Evolutionary conservation across 495 filamentous ascomycete genomes (phyloP).

Genomic region (Neurospora sp.): DNA sequence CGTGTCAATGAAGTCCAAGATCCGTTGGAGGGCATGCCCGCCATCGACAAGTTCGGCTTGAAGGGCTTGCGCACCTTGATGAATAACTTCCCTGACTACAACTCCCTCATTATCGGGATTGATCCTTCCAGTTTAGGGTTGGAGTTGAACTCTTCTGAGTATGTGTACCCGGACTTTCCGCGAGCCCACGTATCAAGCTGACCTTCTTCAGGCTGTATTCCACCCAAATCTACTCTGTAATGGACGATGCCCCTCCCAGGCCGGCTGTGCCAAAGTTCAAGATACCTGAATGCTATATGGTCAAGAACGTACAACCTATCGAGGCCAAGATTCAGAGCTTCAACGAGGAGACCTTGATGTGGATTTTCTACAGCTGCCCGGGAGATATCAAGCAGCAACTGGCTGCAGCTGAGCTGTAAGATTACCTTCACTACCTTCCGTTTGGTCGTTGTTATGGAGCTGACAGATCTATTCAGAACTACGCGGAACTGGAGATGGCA

Average conservation of each 20-base stretch:
- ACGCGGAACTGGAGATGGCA: constrained; percentile 89
- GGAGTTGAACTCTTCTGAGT: constrained; percentile 73
- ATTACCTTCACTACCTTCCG: neutral
- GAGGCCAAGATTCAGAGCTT: constrained; percentile 71
- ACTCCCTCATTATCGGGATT: constrained; percentile 63
- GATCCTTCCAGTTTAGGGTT: constrained; percentile 68
- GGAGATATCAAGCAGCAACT: constrained; percentile 75
- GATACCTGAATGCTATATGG: constrained; percentile 75
- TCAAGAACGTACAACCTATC: constrained; percentile 75
- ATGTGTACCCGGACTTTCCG: constrained; percentile 22
- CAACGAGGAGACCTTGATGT: constrained; percentile 84
- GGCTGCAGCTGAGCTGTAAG: constrained; percentile 70
- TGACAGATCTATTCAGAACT: constrained; percentile 14
- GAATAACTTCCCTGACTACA: constrained; percentile 67
- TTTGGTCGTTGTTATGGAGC: constrained; percentile 4
- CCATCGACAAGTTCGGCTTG: constrained; percentile 71
- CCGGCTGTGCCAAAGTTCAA: constrained; percentile 69
- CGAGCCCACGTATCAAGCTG: neutral
- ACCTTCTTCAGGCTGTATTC: constrained; percentile 26
- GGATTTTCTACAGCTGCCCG: constrained; percentile 89
- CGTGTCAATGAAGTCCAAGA: constrained; percentile 31
- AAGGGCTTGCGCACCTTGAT: constrained; percentile 71
- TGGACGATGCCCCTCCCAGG: constrained; percentile 56
- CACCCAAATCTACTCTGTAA: constrained; percentile 50
- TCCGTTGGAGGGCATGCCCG: constrained; percentile 65